Evolutionary conservation across 2,329 filamentous ascomycete species (phyloP).

Genomic region (Periglandula ipomoeae): DNA sequence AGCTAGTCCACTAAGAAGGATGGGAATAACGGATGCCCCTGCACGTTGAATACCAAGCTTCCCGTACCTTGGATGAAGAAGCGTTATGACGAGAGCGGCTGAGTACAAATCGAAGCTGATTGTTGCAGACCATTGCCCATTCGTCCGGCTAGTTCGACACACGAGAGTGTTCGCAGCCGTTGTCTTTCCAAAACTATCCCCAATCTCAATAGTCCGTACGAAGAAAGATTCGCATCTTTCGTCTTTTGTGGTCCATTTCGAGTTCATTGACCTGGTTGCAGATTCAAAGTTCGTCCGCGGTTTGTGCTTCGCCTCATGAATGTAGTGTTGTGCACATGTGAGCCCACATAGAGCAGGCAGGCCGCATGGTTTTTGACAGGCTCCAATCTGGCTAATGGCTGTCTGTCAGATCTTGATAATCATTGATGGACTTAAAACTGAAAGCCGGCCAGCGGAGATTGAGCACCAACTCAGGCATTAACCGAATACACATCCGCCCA

Average conservation of each 20-base stretch:
- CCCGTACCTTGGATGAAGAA: not conserved
- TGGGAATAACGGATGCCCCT: not conserved
- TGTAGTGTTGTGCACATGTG: too few relatives aligned
- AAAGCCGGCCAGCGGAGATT: not conserved
- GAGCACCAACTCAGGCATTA: not conserved
- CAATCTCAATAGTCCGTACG: not conserved
- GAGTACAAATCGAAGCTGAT: not conserved
- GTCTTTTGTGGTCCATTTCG: too few relatives aligned
- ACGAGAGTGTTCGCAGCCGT: not conserved
- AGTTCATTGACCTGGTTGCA: too few relatives aligned
- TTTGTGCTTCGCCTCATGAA: too few relatives aligned
- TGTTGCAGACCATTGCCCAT: not conserved
- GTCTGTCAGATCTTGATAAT: too few relatives aligned
- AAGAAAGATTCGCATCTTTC: not conserved
- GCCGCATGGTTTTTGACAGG: too few relatives aligned
- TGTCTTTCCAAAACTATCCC: not conserved
- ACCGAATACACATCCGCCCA: not conserved
- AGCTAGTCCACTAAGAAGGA: not conserved
- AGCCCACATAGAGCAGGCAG: too few relatives aligned
- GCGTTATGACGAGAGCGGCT: not conserved
- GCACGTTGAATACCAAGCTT: too few relatives aligned
- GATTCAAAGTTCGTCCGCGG: not conserved
- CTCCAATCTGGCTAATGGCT: too few relatives aligned
- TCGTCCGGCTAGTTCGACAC: not conserved
- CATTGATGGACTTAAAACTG: too few relatives aligned